Base-by-base conservation (phyloP, 768 basidiomycete species). In the Crucibulum laeve region DNA sequence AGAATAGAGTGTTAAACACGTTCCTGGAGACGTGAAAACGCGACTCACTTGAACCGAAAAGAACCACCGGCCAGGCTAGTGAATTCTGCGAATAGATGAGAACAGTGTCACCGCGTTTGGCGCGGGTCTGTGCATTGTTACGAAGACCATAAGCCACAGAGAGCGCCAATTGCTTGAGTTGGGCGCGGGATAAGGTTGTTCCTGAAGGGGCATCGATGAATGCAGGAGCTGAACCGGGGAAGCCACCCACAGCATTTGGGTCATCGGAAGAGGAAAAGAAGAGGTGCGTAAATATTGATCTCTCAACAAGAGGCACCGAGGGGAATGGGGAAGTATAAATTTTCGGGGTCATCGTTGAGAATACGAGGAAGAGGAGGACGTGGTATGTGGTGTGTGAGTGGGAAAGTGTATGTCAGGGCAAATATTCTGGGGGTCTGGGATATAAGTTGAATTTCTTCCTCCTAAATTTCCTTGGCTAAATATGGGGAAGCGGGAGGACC, bases 41-140 rank as follows among this genome's bases (percentile, higher is more conserved):
- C 4, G 21, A 53, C 61, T 19, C 32, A 69, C 74, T 67, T 44
- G 69, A 62, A 14, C 76, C 76, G 52, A 73, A 72, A 7, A 75
- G 50, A 11, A 67, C 65, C 13, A 76, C 62, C 0, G 76, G 74
- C 70, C 71, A 76, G 4, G 57, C 56, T 6, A 90, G 52, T 15
- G 70, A 79, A 61, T 92, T 91, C 6, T 76, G 81, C 1, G 82
- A 82, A 56, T 75, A 89, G 4, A 91, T 67, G 46, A 87, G 68
- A 14, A 79, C 68, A 0, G 77, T 77, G 40, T 83, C 78, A 0
- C 82, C 80, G 13, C 75, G 67, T 25, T 62, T 69, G 3, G 58
- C 61, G 35, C 44, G 40, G 1, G 64, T 60, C 5, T 48, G 43
- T 0, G 66, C 65, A 22, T 73, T 70, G 47, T 70, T 62, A 17